A percentile compares a stretch with the other conserved stretches of the same genome.
Evolutionary conservation across 108 stramenopile genomes (phyloP).

Genomic region (Nannochloropsis gaditana): DNA sequence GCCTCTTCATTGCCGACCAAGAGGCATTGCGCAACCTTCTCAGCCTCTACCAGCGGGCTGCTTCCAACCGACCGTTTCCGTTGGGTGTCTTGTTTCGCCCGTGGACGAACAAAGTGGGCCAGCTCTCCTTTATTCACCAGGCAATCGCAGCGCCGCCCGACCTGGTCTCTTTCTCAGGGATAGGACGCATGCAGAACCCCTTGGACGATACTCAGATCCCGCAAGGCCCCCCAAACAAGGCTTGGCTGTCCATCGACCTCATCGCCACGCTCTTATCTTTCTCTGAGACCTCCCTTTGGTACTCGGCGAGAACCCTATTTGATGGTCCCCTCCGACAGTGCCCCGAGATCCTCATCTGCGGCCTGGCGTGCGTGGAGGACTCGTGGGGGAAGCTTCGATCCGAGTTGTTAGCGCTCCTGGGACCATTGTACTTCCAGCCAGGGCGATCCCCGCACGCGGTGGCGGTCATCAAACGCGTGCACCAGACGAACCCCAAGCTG

Average conservation of each 20-base stretch:
- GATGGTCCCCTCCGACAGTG: slow-evolving; percentile 54
- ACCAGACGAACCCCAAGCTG: slow-evolving; percentile 72
- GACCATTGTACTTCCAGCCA: slow-evolving; percentile 82
- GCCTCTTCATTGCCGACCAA: slow-evolving; percentile 66
- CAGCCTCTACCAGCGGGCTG: slow-evolving; percentile 61
- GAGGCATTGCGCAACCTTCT: slow-evolving; percentile 65
- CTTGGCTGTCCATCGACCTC: slow-evolving; percentile 44
- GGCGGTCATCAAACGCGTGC: slow-evolving; percentile 71
- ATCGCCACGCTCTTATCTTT: slow-evolving; percentile 35
- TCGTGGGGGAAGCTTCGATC: slow-evolving; percentile 49
- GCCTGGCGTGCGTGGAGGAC: slow-evolving; percentile 29
- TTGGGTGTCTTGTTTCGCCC: slow-evolving; percentile 57
- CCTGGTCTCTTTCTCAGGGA: background rate
- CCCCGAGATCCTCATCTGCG: slow-evolving; percentile 43
- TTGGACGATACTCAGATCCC: slow-evolving; percentile 34
- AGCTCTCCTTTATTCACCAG: background rate
- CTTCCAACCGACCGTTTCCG: slow-evolving; percentile 60
- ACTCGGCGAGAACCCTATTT: slow-evolving; percentile 67
- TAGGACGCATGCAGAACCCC: slow-evolving; percentile 22
- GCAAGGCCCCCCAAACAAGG: slow-evolving; percentile 32
- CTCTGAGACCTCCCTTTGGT: slow-evolving; percentile 48
- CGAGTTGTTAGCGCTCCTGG: slow-evolving; percentile 84
- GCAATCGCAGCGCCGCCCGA: background rate
- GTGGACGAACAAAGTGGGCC: slow-evolving; percentile 69
- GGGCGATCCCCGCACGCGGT: slow-evolving; percentile 61